Percentiles rank a stretch among this genome's conserved stretches.
These are phyloP conservation scores for Plasmodium yoelii DNA, from an alignment of 169 alveolate genomes.

Conservation along the genomic window DNA sequence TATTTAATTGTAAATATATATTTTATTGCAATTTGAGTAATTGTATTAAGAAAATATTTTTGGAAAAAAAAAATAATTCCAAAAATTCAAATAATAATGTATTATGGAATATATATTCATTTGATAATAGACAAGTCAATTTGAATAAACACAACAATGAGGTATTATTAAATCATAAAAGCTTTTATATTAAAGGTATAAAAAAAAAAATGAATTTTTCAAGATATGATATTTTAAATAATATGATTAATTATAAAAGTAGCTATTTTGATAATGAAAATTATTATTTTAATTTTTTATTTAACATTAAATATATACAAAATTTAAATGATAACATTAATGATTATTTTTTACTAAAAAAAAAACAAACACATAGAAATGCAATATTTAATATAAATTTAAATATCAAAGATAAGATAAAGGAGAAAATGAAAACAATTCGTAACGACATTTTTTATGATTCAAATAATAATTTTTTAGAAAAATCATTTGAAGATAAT, in stretches of 20 bases:
- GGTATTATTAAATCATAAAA: conserved; percentile 11
- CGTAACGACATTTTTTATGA: background rate
- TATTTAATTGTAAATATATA: conserved; percentile 31
- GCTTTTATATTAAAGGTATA: background rate
- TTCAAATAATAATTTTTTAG: background rate
- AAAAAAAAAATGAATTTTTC: conserved; percentile 31
- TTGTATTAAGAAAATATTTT: conserved; percentile 12
- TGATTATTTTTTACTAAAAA: conserved; percentile 32
- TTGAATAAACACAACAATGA: conserved; percentile 18
- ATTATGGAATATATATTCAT: conserved; percentile 7
- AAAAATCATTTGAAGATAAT: background rate
- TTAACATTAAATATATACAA: conserved; percentile 16
- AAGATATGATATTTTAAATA: conserved; percentile 11
- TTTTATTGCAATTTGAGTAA: conserved; percentile 23
- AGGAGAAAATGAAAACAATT: conserved; percentile 6
- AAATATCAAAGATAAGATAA: conserved; percentile 55
- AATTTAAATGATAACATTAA: conserved; percentile 33
- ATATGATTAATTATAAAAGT: conserved; percentile 15
- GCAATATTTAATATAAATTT: conserved; percentile 28
- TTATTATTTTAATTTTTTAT: conserved; percentile 30
- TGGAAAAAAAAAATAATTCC: background rate
- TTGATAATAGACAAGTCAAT: background rate
- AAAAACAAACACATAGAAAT: conserved; percentile 21
- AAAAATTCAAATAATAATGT: background rate
- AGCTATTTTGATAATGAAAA: conserved; percentile 36